phyloP scores from a whole-genome alignment of 148 eudicot genomes.

The Salicornia ramosissima region DNA sequence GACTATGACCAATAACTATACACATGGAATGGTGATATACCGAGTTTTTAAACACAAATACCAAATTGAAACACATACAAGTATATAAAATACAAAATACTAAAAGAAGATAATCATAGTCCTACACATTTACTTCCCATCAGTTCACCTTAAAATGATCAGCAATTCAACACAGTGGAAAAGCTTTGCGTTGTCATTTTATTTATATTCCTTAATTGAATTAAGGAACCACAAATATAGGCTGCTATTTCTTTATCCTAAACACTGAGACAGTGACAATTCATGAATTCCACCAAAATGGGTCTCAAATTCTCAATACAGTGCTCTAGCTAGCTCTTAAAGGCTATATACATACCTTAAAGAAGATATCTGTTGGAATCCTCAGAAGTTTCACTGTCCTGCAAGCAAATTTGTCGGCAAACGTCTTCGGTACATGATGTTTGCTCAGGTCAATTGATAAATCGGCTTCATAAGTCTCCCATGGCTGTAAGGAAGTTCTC shows the following conservation, averaged over 20 bases:
- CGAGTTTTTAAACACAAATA: neutral
- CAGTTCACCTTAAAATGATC: no score
- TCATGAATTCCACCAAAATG: no score
- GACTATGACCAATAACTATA: neutral
- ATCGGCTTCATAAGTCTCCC: conserved; percentile 71
- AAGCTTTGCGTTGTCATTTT: no score
- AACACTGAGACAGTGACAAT: no score
- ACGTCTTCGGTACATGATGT: conserved; percentile 79
- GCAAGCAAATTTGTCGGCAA: conserved; percentile 71
- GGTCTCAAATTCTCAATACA: no score
- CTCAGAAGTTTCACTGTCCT: conserved; percentile 79
- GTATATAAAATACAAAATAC: no score
- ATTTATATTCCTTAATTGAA: no score
- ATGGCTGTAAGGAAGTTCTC: conserved; percentile 48
- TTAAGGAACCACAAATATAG: no score
- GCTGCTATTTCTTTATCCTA: no score
- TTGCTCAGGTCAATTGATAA: conserved; percentile 64
- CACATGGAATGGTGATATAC: neutral
- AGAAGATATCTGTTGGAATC: conserved; percentile 80
- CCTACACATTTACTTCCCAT: no score
- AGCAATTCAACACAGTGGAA: no score
- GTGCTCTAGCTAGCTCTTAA: neutral
- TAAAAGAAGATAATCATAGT: no score
- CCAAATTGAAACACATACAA: neutral
- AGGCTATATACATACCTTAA: conserved; percentile 43